These are phyloP conservation scores for Pseudogymnoascus destructans DNA, from an alignment of 2,329 filamentous ascomycete genomes.

Conservation along the genomic window DNA sequence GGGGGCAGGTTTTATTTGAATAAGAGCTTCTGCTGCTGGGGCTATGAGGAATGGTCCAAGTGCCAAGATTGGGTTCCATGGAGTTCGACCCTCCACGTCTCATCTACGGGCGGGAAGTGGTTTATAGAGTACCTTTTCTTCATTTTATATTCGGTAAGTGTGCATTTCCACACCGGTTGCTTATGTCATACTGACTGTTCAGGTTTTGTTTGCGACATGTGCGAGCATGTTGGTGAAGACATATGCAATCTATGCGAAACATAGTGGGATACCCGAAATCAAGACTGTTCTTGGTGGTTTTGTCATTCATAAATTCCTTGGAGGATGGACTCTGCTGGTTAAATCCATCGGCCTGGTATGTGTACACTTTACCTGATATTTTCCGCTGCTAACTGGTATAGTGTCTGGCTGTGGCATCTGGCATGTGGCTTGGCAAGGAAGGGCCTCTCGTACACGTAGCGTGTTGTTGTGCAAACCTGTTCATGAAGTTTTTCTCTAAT, in stretches of 20 bases:
- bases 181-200: not conserved
- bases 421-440: slow-evolving; percentile 95
- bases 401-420: slow-evolving; percentile 83
- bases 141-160: slow-evolving; percentile 62
- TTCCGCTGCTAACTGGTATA: slow-evolving; percentile 29
- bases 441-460: slow-evolving; percentile 91
- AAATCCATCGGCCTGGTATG: slow-evolving; percentile 79
- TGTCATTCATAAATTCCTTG: slow-evolving; percentile 77
- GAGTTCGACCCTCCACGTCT: slow-evolving; percentile 59
- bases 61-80: slow-evolving; percentile 83
- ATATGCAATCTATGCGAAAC: slow-evolving; percentile 79
- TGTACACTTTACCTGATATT: slow-evolving; percentile 9
- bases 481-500: slow-evolving; percentile 75
- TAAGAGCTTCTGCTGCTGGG: slow-evolving; percentile 84
- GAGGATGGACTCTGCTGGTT: slow-evolving; percentile 74
- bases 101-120: slow-evolving; percentile 57
- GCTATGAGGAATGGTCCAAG: slow-evolving; percentile 68
- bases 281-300: slow-evolving; percentile 93
- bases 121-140: slow-evolving; percentile 82
- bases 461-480: slow-evolving; percentile 88
- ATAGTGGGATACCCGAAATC: slow-evolving; percentile 94
- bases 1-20: slow-evolving; percentile 87
- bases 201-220: slow-evolving; percentile 65
- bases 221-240: slow-evolving; percentile 70
- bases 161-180: slow-evolving; percentile 11